phyloP scores from a whole-genome alignment of 208 protist genomes.

The Acanthamoeba sp. region DNA sequence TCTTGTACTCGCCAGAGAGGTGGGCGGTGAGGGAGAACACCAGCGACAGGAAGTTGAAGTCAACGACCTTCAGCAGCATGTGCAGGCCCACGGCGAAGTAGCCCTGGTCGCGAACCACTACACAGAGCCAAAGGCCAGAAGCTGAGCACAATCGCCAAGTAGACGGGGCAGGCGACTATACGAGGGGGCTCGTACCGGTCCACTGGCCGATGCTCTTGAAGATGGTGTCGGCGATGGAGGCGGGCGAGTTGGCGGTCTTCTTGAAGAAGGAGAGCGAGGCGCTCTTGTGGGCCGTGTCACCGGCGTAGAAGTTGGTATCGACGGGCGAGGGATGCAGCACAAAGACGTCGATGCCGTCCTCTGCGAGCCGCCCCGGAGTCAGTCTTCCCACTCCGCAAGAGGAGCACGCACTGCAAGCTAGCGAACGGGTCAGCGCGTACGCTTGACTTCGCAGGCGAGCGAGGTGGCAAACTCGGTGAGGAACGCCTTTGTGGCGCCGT shows the following conservation, averaged over 20 bases:
- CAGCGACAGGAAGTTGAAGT: slow-evolving; percentile 45
- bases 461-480: slow-evolving; percentile 77
- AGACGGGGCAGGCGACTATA: not conserved
- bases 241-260: slow-evolving; percentile 61
- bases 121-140: not conserved
- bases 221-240: slow-evolving; percentile 31
- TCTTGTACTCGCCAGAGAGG: slow-evolving; percentile 24
- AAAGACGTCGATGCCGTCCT: slow-evolving; percentile 81
- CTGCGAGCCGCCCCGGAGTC: no score
- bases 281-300: slow-evolving; percentile 43
- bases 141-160: not conserved
- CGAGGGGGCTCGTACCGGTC: not conserved
- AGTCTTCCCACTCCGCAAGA: no score
- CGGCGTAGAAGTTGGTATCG: slow-evolving; percentile 77
- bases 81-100: slow-evolving; percentile 65
- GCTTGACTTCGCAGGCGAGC: slow-evolving; percentile 76
- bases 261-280: slow-evolving; percentile 55
- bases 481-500: slow-evolving; percentile 81
- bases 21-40: slow-evolving; percentile 35
- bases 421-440: not conserved
- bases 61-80: slow-evolving; percentile 43
- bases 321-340: slow-evolving; percentile 76
- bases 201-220: slow-evolving; percentile 40
- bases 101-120: slow-evolving; percentile 46
- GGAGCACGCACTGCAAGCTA: no score